Conservation (phyloP, 345 rosid species). For the Linum usitatissimum region DNA sequence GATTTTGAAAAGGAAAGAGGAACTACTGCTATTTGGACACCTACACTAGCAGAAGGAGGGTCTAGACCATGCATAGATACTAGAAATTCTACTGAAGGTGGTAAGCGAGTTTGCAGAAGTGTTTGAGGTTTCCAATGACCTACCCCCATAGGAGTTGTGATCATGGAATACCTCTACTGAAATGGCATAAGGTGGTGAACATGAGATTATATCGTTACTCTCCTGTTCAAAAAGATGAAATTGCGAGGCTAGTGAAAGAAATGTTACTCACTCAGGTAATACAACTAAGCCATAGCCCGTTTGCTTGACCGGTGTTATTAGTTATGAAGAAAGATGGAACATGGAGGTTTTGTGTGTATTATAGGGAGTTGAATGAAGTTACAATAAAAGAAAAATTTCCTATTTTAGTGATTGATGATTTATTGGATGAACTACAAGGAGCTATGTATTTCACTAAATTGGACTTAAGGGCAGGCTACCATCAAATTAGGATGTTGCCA, state of each 20-base stretch:
- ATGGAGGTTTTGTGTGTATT: constrained; percentile 3
- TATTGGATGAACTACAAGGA: background rate
- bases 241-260: background rate
- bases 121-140: too few species aligned
- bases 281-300: background rate
- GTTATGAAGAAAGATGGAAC: background rate
- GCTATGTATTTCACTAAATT: background rate
- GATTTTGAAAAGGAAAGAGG: too few species aligned
- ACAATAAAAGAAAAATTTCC: background rate
- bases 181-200: too few species aligned
- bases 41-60: too few species aligned
- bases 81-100: too few species aligned
- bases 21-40: too few species aligned
- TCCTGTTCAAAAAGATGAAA: background rate
- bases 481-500: background rate
- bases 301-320: background rate
- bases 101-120: too few species aligned
- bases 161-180: too few species aligned
- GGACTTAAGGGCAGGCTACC: background rate
- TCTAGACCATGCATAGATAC: too few species aligned
- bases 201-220: background rate
- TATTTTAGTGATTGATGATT: background rate
- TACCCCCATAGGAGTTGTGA: too few species aligned
- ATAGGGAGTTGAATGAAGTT: background rate
- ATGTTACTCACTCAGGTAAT: background rate